Evolutionary conservation across 2,329 filamentous ascomycete species (phyloP).

Genomic region (Sporothrix globosa): DNA sequence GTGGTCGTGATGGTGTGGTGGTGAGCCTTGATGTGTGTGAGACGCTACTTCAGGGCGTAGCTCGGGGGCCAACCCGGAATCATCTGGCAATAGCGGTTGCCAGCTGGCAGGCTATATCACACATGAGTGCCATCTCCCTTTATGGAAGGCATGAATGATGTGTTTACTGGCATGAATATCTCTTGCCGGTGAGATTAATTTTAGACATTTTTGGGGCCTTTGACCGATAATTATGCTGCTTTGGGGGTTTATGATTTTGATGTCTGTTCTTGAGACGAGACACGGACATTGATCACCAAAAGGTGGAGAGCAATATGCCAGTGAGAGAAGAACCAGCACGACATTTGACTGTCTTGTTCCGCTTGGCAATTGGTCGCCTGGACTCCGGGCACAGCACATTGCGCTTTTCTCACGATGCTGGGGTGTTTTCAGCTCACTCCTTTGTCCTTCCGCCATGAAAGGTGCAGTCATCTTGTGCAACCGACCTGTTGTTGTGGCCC

Average conservation of each 20-base stretch:
- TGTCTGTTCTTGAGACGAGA: constrained; percentile 9
- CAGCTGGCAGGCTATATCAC: not conserved
- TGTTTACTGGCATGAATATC: not conserved
- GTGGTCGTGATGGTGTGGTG: not conserved
- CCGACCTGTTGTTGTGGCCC: not conserved
- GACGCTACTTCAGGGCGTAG: constrained; percentile 6
- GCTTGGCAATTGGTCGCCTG: constrained; percentile 1
- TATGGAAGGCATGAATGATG: constrained; percentile 13
- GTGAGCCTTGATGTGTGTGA: constrained; percentile 16
- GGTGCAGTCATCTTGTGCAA: not conserved
- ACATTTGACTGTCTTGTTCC: not conserved
- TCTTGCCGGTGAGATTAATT: not conserved
- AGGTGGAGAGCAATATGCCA: not conserved
- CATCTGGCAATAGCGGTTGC: not conserved
- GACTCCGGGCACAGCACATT: not conserved
- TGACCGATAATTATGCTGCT: not conserved
- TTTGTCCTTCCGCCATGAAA: not conserved
- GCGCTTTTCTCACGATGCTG: not conserved
- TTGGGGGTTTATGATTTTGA: not conserved
- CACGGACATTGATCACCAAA: constrained; percentile 5
- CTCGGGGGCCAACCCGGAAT: too few relatives aligned
- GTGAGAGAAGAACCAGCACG: not conserved
- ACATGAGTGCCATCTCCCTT: not conserved
- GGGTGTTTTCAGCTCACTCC: constrained; percentile 12
- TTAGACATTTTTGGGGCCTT: not conserved